phyloP scores from a whole-genome alignment of 2,329 filamentous ascomycete genomes.

The Colletotrichum trifolii region DNA sequence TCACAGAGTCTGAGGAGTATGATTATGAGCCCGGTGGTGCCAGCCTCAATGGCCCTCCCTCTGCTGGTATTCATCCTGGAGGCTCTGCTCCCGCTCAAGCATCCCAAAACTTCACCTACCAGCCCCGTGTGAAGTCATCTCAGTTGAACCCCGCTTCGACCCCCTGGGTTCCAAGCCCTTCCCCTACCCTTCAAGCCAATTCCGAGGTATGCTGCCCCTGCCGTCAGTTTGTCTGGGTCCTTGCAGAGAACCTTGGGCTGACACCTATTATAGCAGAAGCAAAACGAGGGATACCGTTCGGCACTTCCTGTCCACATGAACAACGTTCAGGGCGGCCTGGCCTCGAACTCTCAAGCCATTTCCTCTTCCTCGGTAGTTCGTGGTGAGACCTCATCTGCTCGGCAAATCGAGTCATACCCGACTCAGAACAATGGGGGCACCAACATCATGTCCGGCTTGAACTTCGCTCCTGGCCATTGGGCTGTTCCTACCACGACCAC shows the following conservation, averaged over 20 bases:
- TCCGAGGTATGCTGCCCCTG: conserved; percentile 7
- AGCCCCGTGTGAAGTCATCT: neutral
- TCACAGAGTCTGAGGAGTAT: conserved; percentile 15
- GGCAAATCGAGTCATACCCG: neutral
- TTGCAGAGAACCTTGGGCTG: neutral
- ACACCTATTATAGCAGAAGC: neutral
- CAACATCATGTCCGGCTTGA: conserved; percentile 4
- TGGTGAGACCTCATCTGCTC: neutral
- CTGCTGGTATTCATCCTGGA: no score
- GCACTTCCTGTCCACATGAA: neutral
- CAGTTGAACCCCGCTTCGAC: conserved; percentile 31
- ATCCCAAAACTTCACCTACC: no score
- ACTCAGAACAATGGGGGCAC: neutral
- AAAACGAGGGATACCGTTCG: neutral
- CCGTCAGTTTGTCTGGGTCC: neutral
- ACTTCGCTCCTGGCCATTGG: conserved; percentile 6
- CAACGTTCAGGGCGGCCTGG: neutral
- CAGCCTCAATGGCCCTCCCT: conserved; percentile 4
- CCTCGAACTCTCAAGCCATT: no score
- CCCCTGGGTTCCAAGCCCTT: conserved; percentile 29
- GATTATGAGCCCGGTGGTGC: conserved; percentile 31
- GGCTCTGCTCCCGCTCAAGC: no score
- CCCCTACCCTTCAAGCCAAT: neutral
- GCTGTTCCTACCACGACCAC: neutral
- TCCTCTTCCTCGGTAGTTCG: no score